Evolutionary conservation across 768 basidiomycete species (phyloP), one percentile per base, ranked within the genome.

Genomic region (Tubosaeta brunneosetosa): DNA sequence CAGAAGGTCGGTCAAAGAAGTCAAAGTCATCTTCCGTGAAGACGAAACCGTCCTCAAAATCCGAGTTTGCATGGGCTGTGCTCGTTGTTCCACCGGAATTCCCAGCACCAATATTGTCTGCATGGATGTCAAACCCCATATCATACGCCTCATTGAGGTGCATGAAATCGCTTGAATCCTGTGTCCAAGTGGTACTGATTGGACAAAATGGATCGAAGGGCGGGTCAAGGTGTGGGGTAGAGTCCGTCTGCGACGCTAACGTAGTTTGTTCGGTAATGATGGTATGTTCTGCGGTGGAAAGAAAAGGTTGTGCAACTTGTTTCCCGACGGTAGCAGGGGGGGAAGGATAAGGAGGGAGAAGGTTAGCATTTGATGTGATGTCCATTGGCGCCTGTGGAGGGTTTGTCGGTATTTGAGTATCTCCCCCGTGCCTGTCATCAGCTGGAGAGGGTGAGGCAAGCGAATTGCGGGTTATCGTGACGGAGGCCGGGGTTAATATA

Each of bases 1-100:
- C 53, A 1, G 77, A 72, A 0, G 82, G 83, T 25, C 75, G 76
- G 62, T 93, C 89, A 63, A 92, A 94, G 68, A 90, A 93, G 65
- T 81, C 86, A 66, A 93, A 94, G 66, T 94, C 91, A 50, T 91
- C 91, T 47, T 94, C 91, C 0, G 91, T 91, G 45, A 69, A 68
- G 22, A 56, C 60, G 60, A 92, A 85, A 1, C 74, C 77, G 19
- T 82, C 79, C 32, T 84, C 82, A 48, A 80, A 80, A 40, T 80
- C 81, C 66, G 77, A 68, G 47, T 68, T 68, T 47, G 67, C 65
- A 36, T 60, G 66, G 6, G 51, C 64, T 31, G 62, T 54, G 40
- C 55, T 59, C 29, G 61, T 52, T 17, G 61, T 40, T 32, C 65
- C 59, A n/a, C 61, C 60, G 8, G 60, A 56, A 14, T 68, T 60